Percentiles rank a stretch among this genome's conserved stretches.
Conservation (phyloP, 2,329 filamentous ascomycete species). For the Meredithiella fracta region DNA sequence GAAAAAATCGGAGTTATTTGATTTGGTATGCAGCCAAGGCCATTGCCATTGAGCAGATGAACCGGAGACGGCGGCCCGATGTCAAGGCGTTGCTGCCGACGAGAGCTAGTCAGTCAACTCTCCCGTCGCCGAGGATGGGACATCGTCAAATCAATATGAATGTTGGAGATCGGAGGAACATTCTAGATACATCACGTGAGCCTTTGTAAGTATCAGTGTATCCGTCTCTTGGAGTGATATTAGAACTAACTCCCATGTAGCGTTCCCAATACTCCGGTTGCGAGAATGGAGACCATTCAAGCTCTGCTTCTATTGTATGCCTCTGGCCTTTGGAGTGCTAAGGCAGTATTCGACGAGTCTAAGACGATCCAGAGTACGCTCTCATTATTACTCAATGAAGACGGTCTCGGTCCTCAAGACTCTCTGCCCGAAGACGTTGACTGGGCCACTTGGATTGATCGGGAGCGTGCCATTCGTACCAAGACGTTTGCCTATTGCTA, state of each 20-base stretch:
- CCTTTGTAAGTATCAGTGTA: slow-evolving; percentile 38
- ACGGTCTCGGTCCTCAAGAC: slow-evolving; percentile 26
- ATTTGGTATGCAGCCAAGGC: slow-evolving; percentile 46
- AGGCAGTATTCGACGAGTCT: slow-evolving; percentile 42
- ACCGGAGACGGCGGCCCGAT: slow-evolving; percentile 39
- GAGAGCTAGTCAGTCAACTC: slow-evolving; percentile 39
- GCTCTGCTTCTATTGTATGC: slow-evolving; percentile 44
- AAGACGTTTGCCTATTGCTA: slow-evolving; percentile 46
- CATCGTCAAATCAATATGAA: slow-evolving; percentile 42
- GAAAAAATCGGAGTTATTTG: slow-evolving; percentile 41
- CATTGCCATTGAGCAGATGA: slow-evolving; percentile 41
- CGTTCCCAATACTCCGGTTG: slow-evolving; percentile 41
- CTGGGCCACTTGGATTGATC: slow-evolving; percentile 44
- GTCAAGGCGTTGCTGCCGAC: slow-evolving; percentile 40
- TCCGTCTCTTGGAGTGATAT: background rate
- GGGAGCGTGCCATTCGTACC: slow-evolving; percentile 40
- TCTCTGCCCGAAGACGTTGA: slow-evolving; percentile 17
- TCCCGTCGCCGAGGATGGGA: slow-evolving; percentile 39
- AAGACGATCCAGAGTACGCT: slow-evolving; percentile 42
- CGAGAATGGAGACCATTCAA: slow-evolving; percentile 48
- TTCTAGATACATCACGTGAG: slow-evolving; percentile 41
- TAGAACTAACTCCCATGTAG: slow-evolving; percentile 20
- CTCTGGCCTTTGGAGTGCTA: slow-evolving; percentile 44
- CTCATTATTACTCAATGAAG: slow-evolving; percentile 41
- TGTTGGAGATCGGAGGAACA: slow-evolving; percentile 38